phyloP scores from a whole-genome alignment of 768 basidiomycete genomes.

The Suillus fuscotomentosus region DNA sequence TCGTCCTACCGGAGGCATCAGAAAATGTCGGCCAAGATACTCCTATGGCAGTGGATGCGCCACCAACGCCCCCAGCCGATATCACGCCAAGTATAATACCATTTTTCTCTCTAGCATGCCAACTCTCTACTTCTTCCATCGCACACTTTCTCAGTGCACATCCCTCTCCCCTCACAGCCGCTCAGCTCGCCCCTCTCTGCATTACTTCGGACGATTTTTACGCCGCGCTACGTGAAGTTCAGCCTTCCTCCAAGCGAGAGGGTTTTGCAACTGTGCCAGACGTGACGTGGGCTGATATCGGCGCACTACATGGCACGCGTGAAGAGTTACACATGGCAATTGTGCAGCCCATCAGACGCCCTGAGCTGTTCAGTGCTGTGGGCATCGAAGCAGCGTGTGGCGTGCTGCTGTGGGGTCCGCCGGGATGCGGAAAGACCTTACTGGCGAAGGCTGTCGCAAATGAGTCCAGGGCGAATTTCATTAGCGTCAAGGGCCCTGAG shows the following conservation, averaged over 20 bases:
- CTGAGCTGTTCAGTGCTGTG: constrained; percentile 83
- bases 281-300: constrained; percentile 93
- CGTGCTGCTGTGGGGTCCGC: constrained; percentile 97
- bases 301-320: constrained; percentile 81
- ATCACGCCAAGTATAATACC: constrained; percentile 22
- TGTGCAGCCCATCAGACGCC: constrained; percentile 89
- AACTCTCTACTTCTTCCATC: constrained; percentile 65
- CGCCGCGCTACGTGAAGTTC: constrained; percentile 81
- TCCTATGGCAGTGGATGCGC: constrained; percentile 38
- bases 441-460: constrained; percentile 99
- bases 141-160: constrained; percentile 88
- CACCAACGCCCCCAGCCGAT: constrained; percentile 19
- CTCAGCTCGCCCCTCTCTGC: constrained; percentile 77
- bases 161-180: constrained; percentile 71
- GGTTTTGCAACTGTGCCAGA: constrained; percentile 97
- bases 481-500: constrained; percentile 97
- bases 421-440: constrained; percentile 96
- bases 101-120: constrained; percentile 36
- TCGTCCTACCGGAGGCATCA: constrained; percentile 48
- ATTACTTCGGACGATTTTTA: constrained; percentile 82
- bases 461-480: constrained; percentile 94
- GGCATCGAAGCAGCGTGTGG: constrained; percentile 93
- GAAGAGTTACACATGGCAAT: constrained; percentile 98
- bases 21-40: constrained; percentile 23
- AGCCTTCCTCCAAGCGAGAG: constrained; percentile 96